Conservation (phyloP, 1,284 basidiomycete species). For the Calocybe gambosa region DNA sequence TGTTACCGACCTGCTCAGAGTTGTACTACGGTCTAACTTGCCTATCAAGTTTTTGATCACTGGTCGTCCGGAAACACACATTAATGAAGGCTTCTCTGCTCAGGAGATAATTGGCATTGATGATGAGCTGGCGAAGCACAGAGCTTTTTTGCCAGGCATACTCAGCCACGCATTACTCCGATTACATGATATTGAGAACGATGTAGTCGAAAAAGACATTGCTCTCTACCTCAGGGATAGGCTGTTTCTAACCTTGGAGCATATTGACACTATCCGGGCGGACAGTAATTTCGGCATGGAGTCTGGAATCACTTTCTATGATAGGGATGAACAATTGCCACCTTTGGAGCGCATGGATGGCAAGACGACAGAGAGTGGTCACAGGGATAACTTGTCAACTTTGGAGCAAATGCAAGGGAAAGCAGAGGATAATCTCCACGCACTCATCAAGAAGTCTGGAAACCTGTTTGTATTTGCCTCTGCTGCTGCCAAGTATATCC, state of each 20-base stretch:
- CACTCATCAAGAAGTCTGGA: neutral
- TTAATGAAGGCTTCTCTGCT: conserved; percentile 9
- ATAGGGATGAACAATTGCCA: too few relatives aligned
- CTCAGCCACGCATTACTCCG: neutral
- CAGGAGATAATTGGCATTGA: neutral
- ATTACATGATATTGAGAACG: conserved; percentile 9
- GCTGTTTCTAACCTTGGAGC: neutral
- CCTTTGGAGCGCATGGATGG: too few relatives aligned
- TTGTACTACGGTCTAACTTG: neutral
- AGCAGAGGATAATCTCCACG: neutral
- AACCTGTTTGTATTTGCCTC: conserved; percentile 3
- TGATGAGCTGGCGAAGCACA: neutral
- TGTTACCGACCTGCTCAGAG: conserved; percentile 7
- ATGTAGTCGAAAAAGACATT: conserved; percentile 7
- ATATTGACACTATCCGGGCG: neutral
- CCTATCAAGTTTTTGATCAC: conserved; percentile 12
- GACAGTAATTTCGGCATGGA: neutral
- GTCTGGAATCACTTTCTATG: too few relatives aligned
- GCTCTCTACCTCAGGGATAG: neutral
- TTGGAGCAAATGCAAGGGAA: too few relatives aligned
- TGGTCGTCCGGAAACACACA: conserved; percentile 7
- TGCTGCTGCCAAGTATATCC: conserved; percentile 2
- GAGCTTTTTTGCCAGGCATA: neutral
- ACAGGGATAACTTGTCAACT: too few relatives aligned
- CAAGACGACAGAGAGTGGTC: too few relatives aligned